phyloP scores from a whole-genome alignment of 1,139 yeast genomes.

The Blastobotrys raffinosifermentans region DNA sequence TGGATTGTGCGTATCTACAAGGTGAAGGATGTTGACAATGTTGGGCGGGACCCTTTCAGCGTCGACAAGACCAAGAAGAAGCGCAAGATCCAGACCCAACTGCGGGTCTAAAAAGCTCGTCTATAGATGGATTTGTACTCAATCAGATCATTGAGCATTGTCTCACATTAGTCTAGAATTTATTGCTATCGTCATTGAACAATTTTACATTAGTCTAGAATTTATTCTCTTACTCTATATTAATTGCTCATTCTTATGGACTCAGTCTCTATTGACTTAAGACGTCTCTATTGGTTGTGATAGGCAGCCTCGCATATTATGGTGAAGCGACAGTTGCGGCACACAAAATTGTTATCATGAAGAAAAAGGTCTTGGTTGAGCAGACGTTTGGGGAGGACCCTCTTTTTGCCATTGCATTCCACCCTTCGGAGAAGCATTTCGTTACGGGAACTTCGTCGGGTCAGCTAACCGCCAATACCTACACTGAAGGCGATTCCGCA shows the following conservation, averaged over 20 bases:
- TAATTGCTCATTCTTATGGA: too few species aligned
- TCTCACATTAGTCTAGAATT: too few species aligned
- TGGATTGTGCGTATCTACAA: conserved; percentile 96
- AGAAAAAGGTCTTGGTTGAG: conserved; percentile 17
- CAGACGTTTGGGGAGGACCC: conserved; percentile 41
- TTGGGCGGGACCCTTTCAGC: conserved; percentile 59
- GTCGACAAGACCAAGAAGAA: conserved; percentile 26
- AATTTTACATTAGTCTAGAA: too few species aligned
- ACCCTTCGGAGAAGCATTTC: conserved; percentile 63
- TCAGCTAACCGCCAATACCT: conserved; percentile 44
- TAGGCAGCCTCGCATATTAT: too few species aligned
- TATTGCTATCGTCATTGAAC: too few species aligned
- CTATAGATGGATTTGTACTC: too few species aligned
- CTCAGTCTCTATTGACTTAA: too few species aligned
- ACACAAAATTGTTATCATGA: too few species aligned
- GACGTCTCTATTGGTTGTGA: too few species aligned
- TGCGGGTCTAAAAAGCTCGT: conserved; percentile 20
- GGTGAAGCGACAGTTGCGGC: too few species aligned
- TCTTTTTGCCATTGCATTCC: conserved; percentile 71
- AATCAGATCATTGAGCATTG: too few species aligned
- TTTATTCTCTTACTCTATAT: too few species aligned
- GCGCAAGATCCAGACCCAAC: conserved; percentile 21
- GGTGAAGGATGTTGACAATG: conserved; percentile 81
- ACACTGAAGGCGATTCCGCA: conserved; percentile 34
- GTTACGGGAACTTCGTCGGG: conserved; percentile 79